Percentiles rank a stretch among this genome's conserved stretches.
phyloP scores from a whole-genome alignment of 2,329 filamentous ascomycete species.

The Fusarium bulbicola region DNA sequence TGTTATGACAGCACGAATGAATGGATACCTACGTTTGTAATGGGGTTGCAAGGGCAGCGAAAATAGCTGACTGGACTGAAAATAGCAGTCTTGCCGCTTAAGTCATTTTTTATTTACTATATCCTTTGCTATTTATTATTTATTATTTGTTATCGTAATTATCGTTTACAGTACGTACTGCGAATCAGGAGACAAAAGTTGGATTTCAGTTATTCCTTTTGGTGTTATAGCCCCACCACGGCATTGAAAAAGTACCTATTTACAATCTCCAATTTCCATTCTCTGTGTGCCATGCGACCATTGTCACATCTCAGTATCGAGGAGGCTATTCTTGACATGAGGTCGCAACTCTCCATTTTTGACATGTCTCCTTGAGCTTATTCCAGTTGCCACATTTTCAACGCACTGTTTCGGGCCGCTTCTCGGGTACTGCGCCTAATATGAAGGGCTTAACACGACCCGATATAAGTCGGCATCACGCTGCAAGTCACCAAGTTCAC shows the following conservation, averaged over 20 bases:
- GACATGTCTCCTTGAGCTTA: neutral
- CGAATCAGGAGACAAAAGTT: constrained; percentile 13
- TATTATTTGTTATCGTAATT: neutral
- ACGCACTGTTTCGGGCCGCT: neutral
- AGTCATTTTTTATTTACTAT: constrained; percentile 19
- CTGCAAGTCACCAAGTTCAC: neutral
- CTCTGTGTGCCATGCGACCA: neutral
- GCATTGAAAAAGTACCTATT: neutral
- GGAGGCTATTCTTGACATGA: neutral
- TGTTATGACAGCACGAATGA: constrained; percentile 32
- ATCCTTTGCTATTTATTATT: constrained; percentile 21
- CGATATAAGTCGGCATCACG: neutral
- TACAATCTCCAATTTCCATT: neutral
- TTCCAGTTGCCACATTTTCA: neutral
- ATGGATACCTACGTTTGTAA: constrained; percentile 36
- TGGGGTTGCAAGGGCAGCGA: constrained; percentile 36
- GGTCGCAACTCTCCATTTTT: neutral
- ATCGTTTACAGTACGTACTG: constrained; percentile 18
- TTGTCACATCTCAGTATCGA: neutral
- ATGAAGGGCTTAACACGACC: neutral
- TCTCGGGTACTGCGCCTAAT: neutral
- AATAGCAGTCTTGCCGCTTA: constrained; percentile 16
- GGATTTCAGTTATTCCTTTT: constrained; percentile 6
- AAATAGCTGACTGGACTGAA: constrained; percentile 33
- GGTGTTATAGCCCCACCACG: constrained; percentile 16